Conservation (phyloP, 345 rosid genomes). For the Lepidium sativum region DNA sequence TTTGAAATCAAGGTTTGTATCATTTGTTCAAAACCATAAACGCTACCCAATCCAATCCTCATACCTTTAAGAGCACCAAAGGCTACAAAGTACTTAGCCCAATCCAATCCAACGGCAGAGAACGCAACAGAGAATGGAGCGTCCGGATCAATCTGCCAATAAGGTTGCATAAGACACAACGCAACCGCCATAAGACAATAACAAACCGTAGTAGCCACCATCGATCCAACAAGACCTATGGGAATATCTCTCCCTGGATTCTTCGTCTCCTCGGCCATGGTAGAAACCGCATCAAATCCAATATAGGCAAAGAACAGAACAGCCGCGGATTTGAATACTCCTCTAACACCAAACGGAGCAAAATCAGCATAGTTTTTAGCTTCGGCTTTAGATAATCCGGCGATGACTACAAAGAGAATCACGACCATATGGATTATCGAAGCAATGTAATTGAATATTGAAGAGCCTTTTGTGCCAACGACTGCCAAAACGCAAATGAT, state of each 20-base stretch:
- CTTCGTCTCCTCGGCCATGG: conserved; percentile 90
- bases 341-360: conserved; percentile 42
- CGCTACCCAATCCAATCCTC: too few species aligned
- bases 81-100: conserved; percentile 87
- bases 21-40: too few species aligned
- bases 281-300: conserved; percentile 83
- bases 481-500: conserved; percentile 50
- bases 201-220: conserved; percentile 38
- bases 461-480: conserved; percentile 67
- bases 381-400: conserved; percentile 53
- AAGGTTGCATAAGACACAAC: conserved; percentile 61
- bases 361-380: conserved; percentile 43
- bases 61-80: conserved; percentile 63
- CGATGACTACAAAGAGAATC: conserved; percentile 62
- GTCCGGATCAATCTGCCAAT: conserved; percentile 32
- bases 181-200: conserved; percentile 56
- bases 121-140: conserved; percentile 80
- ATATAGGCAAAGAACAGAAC: conserved; percentile 78
- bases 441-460: conserved; percentile 64
- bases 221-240: conserved; percentile 74
- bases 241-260: conserved; percentile 78
- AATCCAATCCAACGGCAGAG: conserved; percentile 46
- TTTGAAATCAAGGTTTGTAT: too few species aligned
- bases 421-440: conserved; percentile 55
- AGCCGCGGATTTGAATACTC: conserved; percentile 58